A percentile compares a stretch with the other conserved stretches of the same genome.
phyloP scores from a whole-genome alignment of 768 basidiomycete genomes.

The Lactarius evosmus region DNA sequence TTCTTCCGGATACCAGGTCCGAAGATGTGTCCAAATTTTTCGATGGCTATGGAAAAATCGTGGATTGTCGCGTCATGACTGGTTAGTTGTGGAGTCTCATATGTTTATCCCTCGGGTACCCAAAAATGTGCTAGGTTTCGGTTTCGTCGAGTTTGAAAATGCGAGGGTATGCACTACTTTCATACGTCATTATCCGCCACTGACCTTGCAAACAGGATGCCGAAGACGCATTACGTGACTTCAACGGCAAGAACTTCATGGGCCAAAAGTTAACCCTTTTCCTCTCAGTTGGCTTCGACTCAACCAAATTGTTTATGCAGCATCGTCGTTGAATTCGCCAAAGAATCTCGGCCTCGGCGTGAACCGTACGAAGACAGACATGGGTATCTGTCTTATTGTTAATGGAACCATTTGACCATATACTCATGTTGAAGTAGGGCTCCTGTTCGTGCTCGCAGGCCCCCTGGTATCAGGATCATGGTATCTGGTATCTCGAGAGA shows the following conservation, averaged over 20 bases:
- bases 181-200: not conserved
- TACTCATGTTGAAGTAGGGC: constrained; percentile 30
- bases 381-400: constrained; percentile 18
- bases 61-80: constrained; percentile 93
- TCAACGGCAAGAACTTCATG: constrained; percentile 88
- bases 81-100: constrained; percentile 46
- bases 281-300: not conserved
- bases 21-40: constrained; percentile 88
- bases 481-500: constrained; percentile 90
- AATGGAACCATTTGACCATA: not conserved
- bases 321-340: constrained; percentile 94
- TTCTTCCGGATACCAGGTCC: constrained; percentile 78
- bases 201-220: constrained; percentile 62
- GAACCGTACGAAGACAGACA: constrained; percentile 68
- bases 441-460: constrained; percentile 66
- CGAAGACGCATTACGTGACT: constrained; percentile 84
- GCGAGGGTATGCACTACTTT: constrained; percentile 50
- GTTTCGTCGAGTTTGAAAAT: constrained; percentile 95
- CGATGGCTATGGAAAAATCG: constrained; percentile 82
- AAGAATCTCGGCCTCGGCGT: constrained; percentile 83
- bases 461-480: constrained; percentile 77
- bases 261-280: constrained; percentile 63
- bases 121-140: constrained; percentile 60
- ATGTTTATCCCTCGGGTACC: not conserved
- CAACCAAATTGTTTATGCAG: constrained; percentile 40